These are phyloP conservation scores for Serpula lacrymans DNA, from an alignment of 768 basidiomycete species.

Conservation along the genomic window DNA sequence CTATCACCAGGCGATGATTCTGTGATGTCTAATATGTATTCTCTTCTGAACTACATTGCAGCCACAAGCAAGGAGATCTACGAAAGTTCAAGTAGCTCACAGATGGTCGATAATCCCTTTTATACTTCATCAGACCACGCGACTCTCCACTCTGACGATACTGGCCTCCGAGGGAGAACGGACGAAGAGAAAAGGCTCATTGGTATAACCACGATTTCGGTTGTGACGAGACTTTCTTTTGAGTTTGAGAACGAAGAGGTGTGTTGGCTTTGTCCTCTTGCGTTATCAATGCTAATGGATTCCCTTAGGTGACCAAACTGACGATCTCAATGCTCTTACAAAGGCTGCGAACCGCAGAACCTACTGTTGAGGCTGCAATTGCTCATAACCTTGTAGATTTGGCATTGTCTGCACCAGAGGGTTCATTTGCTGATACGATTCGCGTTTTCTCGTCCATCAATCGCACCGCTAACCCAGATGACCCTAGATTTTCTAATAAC, in stretches of 20 bases:
- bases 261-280: neutral
- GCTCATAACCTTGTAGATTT: slow-evolving; percentile 90
- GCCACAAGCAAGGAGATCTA: slow-evolving; percentile 76
- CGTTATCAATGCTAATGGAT: slow-evolving; percentile 1
- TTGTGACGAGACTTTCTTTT: slow-evolving; percentile 82
- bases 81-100: slow-evolving; percentile 44
- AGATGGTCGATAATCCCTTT: slow-evolving; percentile 40
- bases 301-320: slow-evolving; percentile 67
- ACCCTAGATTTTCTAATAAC: slow-evolving; percentile 85
- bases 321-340: slow-evolving; percentile 93
- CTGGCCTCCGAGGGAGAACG: slow-evolving; percentile 60
- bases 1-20: slow-evolving; percentile 84
- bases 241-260: slow-evolving; percentile 88
- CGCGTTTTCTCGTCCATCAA: slow-evolving; percentile 82
- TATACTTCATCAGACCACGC: slow-evolving; percentile 42
- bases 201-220: slow-evolving; percentile 87
- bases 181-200: slow-evolving; percentile 85
- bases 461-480: slow-evolving; percentile 83
- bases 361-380: slow-evolving; percentile 86
- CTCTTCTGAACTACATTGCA: slow-evolving; percentile 88
- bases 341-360: slow-evolving; percentile 79
- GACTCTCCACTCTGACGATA: slow-evolving; percentile 57
- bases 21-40: slow-evolving; percentile 94
- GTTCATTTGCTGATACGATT: slow-evolving; percentile 80
- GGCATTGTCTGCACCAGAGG: slow-evolving; percentile 72